Conservation (phyloP, 345 rosid genomes). For the Kernera saxatilis region DNA sequence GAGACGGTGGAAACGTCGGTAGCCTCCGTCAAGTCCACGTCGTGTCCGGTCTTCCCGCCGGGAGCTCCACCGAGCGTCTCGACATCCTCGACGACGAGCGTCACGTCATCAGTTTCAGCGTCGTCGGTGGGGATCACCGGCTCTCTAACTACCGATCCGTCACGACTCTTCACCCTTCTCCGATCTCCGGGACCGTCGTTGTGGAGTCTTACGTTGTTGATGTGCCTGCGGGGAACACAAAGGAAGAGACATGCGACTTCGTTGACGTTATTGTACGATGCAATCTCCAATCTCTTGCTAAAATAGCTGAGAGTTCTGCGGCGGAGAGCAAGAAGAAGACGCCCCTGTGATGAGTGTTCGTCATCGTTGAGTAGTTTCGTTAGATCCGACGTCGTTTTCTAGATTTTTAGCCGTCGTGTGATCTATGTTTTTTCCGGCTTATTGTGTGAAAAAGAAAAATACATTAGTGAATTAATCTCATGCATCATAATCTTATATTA, state of each 20-base stretch:
- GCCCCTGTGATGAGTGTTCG: constrained; percentile 13
- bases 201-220: constrained; percentile 88
- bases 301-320: constrained; percentile 47
- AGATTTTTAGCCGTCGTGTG: constrained; percentile 28
- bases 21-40: constrained; percentile 55
- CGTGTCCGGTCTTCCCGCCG: constrained; percentile 71
- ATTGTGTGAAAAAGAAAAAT: constrained; percentile 15
- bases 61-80: constrained; percentile 48
- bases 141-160: constrained; percentile 61
- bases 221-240: constrained; percentile 69
- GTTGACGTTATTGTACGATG: constrained; percentile 71
- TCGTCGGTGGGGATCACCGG: constrained; percentile 65
- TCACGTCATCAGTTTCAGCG: constrained; percentile 59
- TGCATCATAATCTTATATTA: constrained; percentile 17
- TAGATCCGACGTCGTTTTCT: constrained; percentile 24
- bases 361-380: background rate
- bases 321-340: constrained; percentile 21
- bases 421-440: constrained; percentile 29
- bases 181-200: constrained; percentile 57
- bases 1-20: constrained; percentile 57
- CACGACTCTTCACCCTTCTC: constrained; percentile 50
- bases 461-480: constrained; percentile 25
- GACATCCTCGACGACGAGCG: constrained; percentile 68
- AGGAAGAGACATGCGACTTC: constrained; percentile 72
- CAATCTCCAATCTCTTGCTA: constrained; percentile 77